A percentile compares a stretch with the other conserved stretches of the same genome.
Evolutionary conservation across 2,329 filamentous ascomycete genomes (phyloP).

Genomic region (Alternaria arbusti): DNA sequence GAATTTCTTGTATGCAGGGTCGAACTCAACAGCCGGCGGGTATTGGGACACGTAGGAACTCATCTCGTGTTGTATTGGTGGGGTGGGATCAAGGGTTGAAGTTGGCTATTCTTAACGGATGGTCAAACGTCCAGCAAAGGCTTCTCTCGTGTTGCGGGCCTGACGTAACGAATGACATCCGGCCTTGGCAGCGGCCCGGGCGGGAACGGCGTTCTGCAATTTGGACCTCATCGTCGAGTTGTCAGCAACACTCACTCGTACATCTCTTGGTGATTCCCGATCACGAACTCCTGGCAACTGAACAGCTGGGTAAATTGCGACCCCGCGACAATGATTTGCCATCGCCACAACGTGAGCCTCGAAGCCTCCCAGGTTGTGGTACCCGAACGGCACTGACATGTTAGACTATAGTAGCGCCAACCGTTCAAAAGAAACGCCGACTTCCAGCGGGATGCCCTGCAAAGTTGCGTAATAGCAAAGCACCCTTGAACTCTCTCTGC

Average conservation of each 20-base stretch:
- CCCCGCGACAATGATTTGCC: neutral
- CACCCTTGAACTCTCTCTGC: neutral
- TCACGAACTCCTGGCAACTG: neutral
- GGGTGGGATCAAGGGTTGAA: neutral
- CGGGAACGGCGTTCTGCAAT: slow-evolving; percentile 9
- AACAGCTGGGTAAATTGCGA: neutral
- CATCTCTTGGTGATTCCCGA: neutral
- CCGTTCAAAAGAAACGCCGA: neutral
- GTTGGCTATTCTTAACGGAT: neutral
- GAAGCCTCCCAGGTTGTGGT: neutral
- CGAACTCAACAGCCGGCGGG: slow-evolving; percentile 45
- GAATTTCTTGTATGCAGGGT: slow-evolving; percentile 52
- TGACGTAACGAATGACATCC: slow-evolving; percentile 9
- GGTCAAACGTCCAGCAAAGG: slow-evolving; percentile 7
- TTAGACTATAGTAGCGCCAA: slow-evolving; percentile 6
- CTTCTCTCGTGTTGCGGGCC: slow-evolving; percentile 1
- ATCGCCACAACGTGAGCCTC: neutral
- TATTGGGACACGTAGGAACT: slow-evolving; percentile 45
- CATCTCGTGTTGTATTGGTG: slow-evolving; percentile 22
- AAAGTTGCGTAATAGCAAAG: neutral
- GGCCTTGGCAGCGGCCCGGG: slow-evolving; percentile 6
- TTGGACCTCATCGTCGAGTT: slow-evolving; percentile 1
- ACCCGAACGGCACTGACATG: slow-evolving; percentile 1
- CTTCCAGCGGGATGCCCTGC: neutral
- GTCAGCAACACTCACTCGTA: neutral